A percentile compares a stretch with the other conserved stretches of the same genome.
phyloP scores from a whole-genome alignment of 306 rosid genomes.

The Vigna hirtella region DNA sequence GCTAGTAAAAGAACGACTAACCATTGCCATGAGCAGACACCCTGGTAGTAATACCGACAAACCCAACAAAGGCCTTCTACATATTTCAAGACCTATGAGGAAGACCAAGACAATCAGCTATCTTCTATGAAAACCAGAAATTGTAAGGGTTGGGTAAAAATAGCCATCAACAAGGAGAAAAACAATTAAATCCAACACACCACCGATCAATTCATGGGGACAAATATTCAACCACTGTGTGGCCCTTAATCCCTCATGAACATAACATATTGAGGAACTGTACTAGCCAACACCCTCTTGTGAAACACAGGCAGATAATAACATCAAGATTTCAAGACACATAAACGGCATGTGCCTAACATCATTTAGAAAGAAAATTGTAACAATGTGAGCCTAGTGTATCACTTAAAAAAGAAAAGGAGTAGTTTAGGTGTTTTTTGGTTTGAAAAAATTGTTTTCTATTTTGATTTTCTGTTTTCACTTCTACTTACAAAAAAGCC shows the following conservation, averaged over 20 bases:
- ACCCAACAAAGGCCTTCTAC: slow-evolving; percentile 99
- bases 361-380: slow-evolving; percentile 2
- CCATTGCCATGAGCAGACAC: slow-evolving; percentile 99
- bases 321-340: slow-evolving; percentile 18
- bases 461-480: background rate
- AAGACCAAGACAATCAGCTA: slow-evolving; percentile 39
- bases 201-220: slow-evolving; percentile 1
- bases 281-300: slow-evolving; percentile 15
- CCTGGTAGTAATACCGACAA: slow-evolving; percentile 94
- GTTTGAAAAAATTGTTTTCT: background rate
- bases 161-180: slow-evolving; percentile 30
- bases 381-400: background rate
- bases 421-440: background rate
- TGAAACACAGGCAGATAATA: slow-evolving; percentile 11
- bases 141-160: background rate
- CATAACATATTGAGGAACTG: slow-evolving; percentile 32
- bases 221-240: background rate
- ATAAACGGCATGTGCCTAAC: slow-evolving; percentile 11
- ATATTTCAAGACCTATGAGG: slow-evolving; percentile 80
- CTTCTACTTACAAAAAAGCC: background rate
- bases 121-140: slow-evolving; percentile 35
- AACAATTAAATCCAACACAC: slow-evolving; percentile 25
- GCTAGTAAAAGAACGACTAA: slow-evolving; percentile 48
- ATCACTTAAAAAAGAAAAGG: background rate
- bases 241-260: slow-evolving; percentile 27